These are phyloP conservation scores for Macrophomina phaseolina DNA, from an alignment of 2,329 filamentous ascomycete genomes.

Conservation along the genomic window DNA sequence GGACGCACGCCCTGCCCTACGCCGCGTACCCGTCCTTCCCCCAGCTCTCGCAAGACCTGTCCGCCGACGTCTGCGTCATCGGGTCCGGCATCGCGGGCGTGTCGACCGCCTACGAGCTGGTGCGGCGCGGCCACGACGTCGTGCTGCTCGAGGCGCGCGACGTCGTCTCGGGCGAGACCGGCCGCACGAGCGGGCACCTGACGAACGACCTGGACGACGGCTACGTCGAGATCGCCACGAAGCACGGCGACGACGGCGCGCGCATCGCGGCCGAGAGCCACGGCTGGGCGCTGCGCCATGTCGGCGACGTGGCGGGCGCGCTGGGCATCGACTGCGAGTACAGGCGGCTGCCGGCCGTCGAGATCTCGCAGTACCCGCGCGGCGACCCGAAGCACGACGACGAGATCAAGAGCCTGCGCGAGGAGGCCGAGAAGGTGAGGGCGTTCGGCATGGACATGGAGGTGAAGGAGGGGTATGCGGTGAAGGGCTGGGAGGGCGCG, in stretches of 20 bases:
- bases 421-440: constrained; percentile 53
- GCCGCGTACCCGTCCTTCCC: constrained; percentile 52
- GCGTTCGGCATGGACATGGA: constrained; percentile 51
- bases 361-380: constrained; percentile 56
- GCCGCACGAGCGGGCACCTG: constrained; percentile 61
- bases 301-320: constrained; percentile 57
- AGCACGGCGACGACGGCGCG: constrained; percentile 58
- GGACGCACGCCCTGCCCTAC: constrained; percentile 58
- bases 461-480: constrained; percentile 52
- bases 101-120: constrained; percentile 59
- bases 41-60: constrained; percentile 49
- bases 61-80: constrained; percentile 58
- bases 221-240: constrained; percentile 57
- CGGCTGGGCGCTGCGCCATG: constrained; percentile 58
- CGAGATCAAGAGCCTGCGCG: constrained; percentile 53
- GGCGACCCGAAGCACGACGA: constrained; percentile 51
- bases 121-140: constrained; percentile 57
- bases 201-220: constrained; percentile 61
- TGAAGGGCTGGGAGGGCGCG: constrained; percentile 59
- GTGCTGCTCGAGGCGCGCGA: constrained; percentile 61
- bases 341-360: constrained; percentile 55
- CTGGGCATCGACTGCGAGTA: constrained; percentile 64
- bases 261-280: constrained; percentile 60
- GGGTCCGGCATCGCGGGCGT: constrained; percentile 61
- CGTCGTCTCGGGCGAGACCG: constrained; percentile 60